These are phyloP conservation scores for Rhizophora mangle DNA, from an alignment of 345 rosid genomes.

Conservation along the genomic window DNA sequence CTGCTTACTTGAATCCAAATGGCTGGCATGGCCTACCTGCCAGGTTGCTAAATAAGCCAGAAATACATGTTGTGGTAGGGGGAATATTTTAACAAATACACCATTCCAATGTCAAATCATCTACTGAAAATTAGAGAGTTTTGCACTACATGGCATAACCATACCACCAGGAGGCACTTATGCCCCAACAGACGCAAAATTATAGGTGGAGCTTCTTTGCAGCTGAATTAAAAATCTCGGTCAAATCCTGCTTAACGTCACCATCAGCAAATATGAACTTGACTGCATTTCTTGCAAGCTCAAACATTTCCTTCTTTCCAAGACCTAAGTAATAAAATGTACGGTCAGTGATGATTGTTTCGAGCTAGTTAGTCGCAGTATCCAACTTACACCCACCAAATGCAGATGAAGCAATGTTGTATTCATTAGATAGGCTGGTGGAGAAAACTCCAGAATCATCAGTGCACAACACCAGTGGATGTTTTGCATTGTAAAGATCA, in stretches of 20 bases:
- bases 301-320: conserved; percentile 56
- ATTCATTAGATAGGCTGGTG: too few relatives aligned
- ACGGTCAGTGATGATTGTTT: conserved; percentile 14
- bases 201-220: conserved; percentile 32
- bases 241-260: conserved; percentile 54
- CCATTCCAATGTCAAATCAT: not conserved
- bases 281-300: conserved; percentile 57
- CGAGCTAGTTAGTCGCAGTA: not conserved
- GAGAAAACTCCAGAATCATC: too few relatives aligned
- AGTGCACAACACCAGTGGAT: too few relatives aligned
- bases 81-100: too few relatives aligned
- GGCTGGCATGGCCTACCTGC: too few relatives aligned
- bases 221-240: conserved; percentile 41
- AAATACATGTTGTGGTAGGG: too few relatives aligned
- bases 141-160: not conserved
- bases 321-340: conserved; percentile 43
- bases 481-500: too few relatives aligned
- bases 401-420: too few relatives aligned
- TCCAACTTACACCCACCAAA: too few relatives aligned
- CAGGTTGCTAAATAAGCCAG: too few relatives aligned
- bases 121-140: not conserved
- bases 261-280: conserved; percentile 67
- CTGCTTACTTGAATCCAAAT: conserved; percentile 6
- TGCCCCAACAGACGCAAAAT: conserved; percentile 10
- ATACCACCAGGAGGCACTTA: not conserved